These are phyloP conservation scores for Penicillium griseofulvum DNA, from an alignment of 2,329 filamentous ascomycete species.

Conservation along the genomic window DNA sequence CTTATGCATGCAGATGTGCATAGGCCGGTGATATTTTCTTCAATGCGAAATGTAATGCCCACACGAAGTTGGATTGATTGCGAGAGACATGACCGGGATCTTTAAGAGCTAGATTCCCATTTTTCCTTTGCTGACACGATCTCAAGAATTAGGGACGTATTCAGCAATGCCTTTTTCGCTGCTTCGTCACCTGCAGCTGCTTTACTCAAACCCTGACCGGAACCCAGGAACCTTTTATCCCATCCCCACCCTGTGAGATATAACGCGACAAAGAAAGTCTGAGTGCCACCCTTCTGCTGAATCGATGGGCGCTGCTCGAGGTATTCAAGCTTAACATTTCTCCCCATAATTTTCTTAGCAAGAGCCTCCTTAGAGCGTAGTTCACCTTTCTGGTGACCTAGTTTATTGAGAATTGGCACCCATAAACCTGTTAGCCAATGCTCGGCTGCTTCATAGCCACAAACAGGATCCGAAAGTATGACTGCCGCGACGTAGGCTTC, in stretches of 20 bases:
- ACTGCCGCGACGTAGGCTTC: constrained; percentile 85
- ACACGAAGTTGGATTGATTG: neutral
- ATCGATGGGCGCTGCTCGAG: constrained; percentile 42
- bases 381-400: constrained; percentile 26
- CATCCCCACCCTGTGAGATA: constrained; percentile 51
- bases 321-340: constrained; percentile 62
- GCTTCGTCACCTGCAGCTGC: constrained; percentile 46
- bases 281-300: constrained; percentile 35
- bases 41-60: neutral
- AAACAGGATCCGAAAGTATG: constrained; percentile 62
- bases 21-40: neutral
- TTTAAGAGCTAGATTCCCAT: neutral
- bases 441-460: constrained; percentile 62
- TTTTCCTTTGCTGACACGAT: constrained; percentile 37
- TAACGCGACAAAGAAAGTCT: constrained; percentile 46
- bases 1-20: neutral
- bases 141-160: constrained; percentile 39
- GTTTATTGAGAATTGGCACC: constrained; percentile 58
- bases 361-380: constrained; percentile 55
- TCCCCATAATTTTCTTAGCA: constrained; percentile 53
- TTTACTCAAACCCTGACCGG: constrained; percentile 46
- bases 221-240: constrained; percentile 44
- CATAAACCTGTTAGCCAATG: constrained; percentile 75
- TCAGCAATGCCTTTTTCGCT: constrained; percentile 41
- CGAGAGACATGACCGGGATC: neutral